phyloP scores from a whole-genome alignment of 192 early-diverging fungal genomes.

The Coemansia sp. region DNA sequence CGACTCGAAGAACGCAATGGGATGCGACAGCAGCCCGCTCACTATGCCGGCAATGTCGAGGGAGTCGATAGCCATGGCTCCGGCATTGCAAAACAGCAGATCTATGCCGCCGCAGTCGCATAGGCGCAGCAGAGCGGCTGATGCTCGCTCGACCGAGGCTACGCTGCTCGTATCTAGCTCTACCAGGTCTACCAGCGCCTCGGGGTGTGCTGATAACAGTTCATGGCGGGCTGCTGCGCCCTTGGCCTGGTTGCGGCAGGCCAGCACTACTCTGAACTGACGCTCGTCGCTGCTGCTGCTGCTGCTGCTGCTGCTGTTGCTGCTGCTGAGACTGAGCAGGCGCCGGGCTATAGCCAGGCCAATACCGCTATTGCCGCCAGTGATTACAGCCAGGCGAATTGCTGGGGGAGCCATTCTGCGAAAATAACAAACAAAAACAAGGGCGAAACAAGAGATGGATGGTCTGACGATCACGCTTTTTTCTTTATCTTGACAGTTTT shows the following conservation, averaged over 20 bases:
- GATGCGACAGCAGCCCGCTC: slow-evolving; percentile 31
- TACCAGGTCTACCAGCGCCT: slow-evolving; percentile 14
- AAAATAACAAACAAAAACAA: neutral
- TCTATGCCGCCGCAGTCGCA: slow-evolving; percentile 11
- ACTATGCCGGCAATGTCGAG: slow-evolving; percentile 18
- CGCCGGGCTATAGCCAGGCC: slow-evolving; percentile 30
- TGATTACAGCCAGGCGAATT: slow-evolving; percentile 25
- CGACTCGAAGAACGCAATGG: slow-evolving; percentile 42
- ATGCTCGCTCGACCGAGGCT: slow-evolving; percentile 31
- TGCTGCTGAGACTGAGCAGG: slow-evolving; percentile 1
- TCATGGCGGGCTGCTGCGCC: slow-evolving; percentile 16
- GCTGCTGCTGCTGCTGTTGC: too few species aligned
- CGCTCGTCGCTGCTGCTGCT: too few species aligned
- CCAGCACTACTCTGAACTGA: slow-evolving; percentile 29
- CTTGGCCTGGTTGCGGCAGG: slow-evolving; percentile 38
- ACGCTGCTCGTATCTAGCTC: slow-evolving; percentile 50
- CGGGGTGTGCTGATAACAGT: slow-evolving; percentile 11
- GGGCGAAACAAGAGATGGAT: too few species aligned
- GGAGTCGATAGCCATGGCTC: slow-evolving; percentile 42
- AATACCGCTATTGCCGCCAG: slow-evolving; percentile 51
- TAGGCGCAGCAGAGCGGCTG: neutral
- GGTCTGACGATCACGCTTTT: neutral
- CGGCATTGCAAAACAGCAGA: slow-evolving; percentile 54
- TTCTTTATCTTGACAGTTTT: neutral
- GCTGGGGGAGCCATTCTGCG: neutral